These are phyloP conservation scores for Biancaea sappan DNA, from an alignment of 306 rosid species.

Conservation along the genomic window DNA sequence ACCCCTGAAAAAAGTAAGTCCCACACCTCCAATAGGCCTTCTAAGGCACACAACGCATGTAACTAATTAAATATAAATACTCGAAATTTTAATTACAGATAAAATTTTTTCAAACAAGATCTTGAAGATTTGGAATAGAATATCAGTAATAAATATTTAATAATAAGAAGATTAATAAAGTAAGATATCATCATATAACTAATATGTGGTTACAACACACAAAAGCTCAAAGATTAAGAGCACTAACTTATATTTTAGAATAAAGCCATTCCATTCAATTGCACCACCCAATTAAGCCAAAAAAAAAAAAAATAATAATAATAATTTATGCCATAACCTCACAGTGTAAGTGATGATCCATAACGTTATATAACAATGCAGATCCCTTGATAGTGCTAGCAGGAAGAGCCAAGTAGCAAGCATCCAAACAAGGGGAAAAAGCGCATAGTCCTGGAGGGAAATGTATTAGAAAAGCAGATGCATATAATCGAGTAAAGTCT, in stretches of 20 bases:
- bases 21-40: constrained; percentile 21
- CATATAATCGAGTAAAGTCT: constrained; percentile 6
- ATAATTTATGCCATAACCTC: constrained; percentile 74
- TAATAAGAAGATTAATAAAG: not conserved
- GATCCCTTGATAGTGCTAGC: constrained; percentile 87
- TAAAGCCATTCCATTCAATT: constrained; percentile 22
- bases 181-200: constrained; percentile 28
- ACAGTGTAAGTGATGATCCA: constrained; percentile 84
- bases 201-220: constrained; percentile 19
- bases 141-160: not conserved
- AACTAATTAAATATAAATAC: constrained; percentile 3
- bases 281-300: constrained; percentile 16
- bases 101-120: not conserved
- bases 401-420: constrained; percentile 93
- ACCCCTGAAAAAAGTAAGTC: constrained; percentile 16
- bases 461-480: constrained; percentile 12
- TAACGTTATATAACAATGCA: constrained; percentile 79
- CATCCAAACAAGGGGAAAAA: constrained; percentile 79
- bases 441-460: constrained; percentile 73
- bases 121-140: not conserved
- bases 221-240: constrained; percentile 20
- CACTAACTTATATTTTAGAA: not conserved
- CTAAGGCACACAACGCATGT: constrained; percentile 28
- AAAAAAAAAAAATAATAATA: constrained; percentile 20
- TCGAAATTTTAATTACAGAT: constrained; percentile 14